A percentile compares a stretch with the other conserved stretches of the same genome.
These are phyloP conservation scores for Alternaria consortialis DNA, from an alignment of 2,329 filamentous ascomycete species.

Conservation along the genomic window DNA sequence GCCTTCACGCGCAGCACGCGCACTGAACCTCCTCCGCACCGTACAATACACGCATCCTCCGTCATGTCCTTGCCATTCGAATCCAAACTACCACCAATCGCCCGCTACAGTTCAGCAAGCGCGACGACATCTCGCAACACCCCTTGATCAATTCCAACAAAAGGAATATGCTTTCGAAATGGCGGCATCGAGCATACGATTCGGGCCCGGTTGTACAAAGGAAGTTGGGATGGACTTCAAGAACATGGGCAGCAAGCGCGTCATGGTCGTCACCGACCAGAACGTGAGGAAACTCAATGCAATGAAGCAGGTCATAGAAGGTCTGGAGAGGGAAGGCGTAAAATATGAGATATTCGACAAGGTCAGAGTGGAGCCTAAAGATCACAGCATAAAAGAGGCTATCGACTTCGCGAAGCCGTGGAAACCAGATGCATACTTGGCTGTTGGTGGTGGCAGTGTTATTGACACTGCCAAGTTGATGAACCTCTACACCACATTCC, in stretches of 20 bases:
- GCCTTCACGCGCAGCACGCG: slow-evolving; percentile 64
- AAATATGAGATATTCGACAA: slow-evolving; percentile 82
- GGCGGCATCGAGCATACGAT: slow-evolving; percentile 93
- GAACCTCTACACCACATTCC: slow-evolving; percentile 93
- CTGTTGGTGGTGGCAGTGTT: slow-evolving; percentile 90
- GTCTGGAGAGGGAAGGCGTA: slow-evolving; percentile 79
- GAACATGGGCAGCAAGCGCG: slow-evolving; percentile 86
- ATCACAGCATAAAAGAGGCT: slow-evolving; percentile 88
- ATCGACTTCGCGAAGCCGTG: slow-evolving; percentile 86
- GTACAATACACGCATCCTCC: slow-evolving; percentile 90
- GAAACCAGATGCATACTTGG: slow-evolving; percentile 86
- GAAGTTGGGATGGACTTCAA: slow-evolving; percentile 98
- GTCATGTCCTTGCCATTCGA: slow-evolving; percentile 94
- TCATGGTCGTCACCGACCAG: slow-evolving; percentile 89
- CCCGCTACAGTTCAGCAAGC: slow-evolving; percentile 59
- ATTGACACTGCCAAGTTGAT: slow-evolving; percentile 99
- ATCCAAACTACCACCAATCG: slow-evolving; percentile 74
- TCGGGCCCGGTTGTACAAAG: slow-evolving; percentile 90
- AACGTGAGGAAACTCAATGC: slow-evolving; percentile 84
- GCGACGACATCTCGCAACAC: slow-evolving; percentile 75
- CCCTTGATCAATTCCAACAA: slow-evolving; percentile 73
- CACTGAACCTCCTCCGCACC: slow-evolving; percentile 80
- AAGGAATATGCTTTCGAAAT: slow-evolving; percentile 99
- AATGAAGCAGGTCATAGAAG: slow-evolving; percentile 88
- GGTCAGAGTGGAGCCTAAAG: slow-evolving; percentile 89